These are phyloP conservation scores for Phaffia australis DNA, from an alignment of 768 basidiomycete genomes.

Conservation along the genomic window DNA sequence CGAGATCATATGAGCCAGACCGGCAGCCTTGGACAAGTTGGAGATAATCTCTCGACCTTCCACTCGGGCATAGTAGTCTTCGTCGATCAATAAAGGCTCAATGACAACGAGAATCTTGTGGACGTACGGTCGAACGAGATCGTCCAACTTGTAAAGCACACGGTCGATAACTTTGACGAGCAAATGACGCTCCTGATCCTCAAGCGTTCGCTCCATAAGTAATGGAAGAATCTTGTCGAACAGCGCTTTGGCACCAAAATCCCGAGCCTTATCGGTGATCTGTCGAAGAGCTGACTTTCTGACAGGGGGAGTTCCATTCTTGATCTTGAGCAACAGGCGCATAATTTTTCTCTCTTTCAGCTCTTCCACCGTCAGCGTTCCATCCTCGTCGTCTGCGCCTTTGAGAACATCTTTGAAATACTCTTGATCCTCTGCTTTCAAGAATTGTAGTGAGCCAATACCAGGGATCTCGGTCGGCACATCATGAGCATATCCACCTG, in stretches of 20 bases:
- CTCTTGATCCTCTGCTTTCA: conserved; percentile 95
- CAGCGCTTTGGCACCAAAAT: conserved; percentile 93
- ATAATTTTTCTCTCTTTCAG: conserved; percentile 99
- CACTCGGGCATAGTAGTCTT: conserved; percentile 70
- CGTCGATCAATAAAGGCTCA: conserved; percentile 95
- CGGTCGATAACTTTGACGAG: conserved; percentile 99
- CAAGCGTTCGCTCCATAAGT: conserved; percentile 72
- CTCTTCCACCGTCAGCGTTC: conserved; percentile 82
- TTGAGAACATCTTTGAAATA: conserved; percentile 82
- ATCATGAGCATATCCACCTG: conserved; percentile 66
- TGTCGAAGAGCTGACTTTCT: conserved; percentile 94
- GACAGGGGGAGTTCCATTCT: conserved; percentile 97
- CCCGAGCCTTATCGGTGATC: conserved; percentile 97
- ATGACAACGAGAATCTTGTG: conserved; percentile 99
- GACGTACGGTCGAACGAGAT: conserved; percentile 95
- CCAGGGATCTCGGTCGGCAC: conserved; percentile 95
- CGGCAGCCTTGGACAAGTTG: conserved; percentile 95
- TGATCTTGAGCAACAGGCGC: conserved; percentile 94
- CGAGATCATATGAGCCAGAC: conserved; percentile 99
- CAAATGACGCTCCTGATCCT: conserved; percentile 96
- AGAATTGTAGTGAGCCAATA: conserved; percentile 91
- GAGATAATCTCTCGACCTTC: conserved; percentile 99
- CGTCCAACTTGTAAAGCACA: conserved; percentile 96
- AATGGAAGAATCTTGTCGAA: conserved; percentile 98
- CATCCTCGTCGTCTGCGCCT: conserved; percentile 65